Base-by-base conservation (phyloP, 345 rosid genomes). In the Eucalyptus cladocalyx region DNA sequence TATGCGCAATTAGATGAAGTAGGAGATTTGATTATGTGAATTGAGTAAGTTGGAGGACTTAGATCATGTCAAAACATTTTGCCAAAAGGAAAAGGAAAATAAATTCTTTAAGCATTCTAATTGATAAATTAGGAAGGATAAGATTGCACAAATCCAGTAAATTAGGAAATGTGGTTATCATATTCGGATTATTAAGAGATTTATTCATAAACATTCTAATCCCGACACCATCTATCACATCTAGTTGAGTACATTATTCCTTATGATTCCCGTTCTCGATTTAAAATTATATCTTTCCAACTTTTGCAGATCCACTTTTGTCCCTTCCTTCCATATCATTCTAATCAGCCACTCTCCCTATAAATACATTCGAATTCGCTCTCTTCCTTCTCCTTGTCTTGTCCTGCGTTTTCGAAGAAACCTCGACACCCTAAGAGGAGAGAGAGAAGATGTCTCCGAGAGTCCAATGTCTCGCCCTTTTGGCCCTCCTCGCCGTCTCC, bases 401-500 rank as follows among this genome's bases (percentile, higher is more conserved):
- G 45, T 76, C 42, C 28, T 6, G 47, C 28, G 15, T 76, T 76
- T 40, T 40, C 28, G 28, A 76, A 21, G 83, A 76, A 76, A 76
- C 26, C 28, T 76, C 83, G 45, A 2, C 23, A 21, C 16, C 15
- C 47, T 19, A 37, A 37, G 47, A 34, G 9, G 45, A 76, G 45
- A 76, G 43, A 37, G 81, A 16, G 34, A 18, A 37, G 81, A 72
- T 76, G 83, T 76, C 83, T 76, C 47, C 47, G 16, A 37, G 16
- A 37, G 47, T 76, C 47, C 37, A 76, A 76, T 37, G 83, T 72
- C 54, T n/a, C 12, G 86, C 24, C 89, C 85, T 67, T 60, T 67
- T 87, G 83, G 56, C 80, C 58, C 89, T 87, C 85, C 40, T 62
- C 88, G 49, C 43, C 85, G 72, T 49, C 88, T 87, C 83, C 56